Evolutionary conservation across 306 rosid species (phyloP), one percentile per base, ranked within the genome.

Genomic region (Quercus mongolica): DNA sequence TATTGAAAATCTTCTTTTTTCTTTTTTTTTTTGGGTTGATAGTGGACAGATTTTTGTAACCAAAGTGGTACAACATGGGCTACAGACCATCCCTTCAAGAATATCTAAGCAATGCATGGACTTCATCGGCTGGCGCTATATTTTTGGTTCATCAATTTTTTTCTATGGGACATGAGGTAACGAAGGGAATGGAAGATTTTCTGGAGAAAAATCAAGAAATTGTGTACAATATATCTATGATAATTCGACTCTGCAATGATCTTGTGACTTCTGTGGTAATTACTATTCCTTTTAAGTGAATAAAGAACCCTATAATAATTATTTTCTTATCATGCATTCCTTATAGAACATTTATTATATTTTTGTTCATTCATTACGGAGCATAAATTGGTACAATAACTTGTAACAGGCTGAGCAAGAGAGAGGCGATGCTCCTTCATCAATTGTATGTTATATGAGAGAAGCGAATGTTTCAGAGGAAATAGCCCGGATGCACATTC

Each of bases 341-440:
- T 20, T 13, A 56, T 12, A 2, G 4, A 10, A 18, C 2, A 5
- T 19, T 21, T 11, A 17, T 64, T 30, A 3, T 35, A 35, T 5
- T 35, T 35, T 35, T 5, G 2, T 35, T 57, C 21, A n/a, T 21
- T 44, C 51, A 44, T 44, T 44, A 44, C 9, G 14, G 51, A 44
- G 13, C 12, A 21, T 21, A 20, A 11, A 1, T 58, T 21, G 13
- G 5, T 8, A 58, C 13, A 5, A 20, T 58, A 11, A 4, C 17
- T 65, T 5, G 3, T 57, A 20, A 18, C 82, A 87, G 96, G 92
- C 89, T 4, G 93, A 91, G 72, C 83, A 68, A 59, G 87, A 91
- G 78, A 85, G 89, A 70, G 96, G 96, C 0, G 96, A 91, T 73
- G 85, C 83, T 26, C 80, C 89, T 54, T 91, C 96, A 0, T 83